Conservation (phyloP, 2,329 filamentous ascomycete genomes). For the Pseudogymnoascus sp. region DNA sequence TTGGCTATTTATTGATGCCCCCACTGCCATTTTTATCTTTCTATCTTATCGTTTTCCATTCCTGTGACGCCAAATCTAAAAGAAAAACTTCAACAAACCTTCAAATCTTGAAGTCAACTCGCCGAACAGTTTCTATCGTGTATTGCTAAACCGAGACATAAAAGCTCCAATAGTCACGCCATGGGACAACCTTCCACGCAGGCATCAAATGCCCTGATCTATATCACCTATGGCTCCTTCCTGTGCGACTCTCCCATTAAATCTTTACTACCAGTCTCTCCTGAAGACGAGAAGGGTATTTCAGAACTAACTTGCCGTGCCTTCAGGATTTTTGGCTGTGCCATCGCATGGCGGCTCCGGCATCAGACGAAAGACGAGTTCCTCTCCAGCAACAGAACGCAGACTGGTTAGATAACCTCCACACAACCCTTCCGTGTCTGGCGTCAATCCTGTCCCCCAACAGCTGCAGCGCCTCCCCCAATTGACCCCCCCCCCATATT, state of each 20-base stretch:
- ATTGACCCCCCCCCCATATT: background rate
- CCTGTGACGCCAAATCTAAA: background rate
- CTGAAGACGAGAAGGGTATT: background rate
- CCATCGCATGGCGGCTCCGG: constrained; percentile 48
- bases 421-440: background rate
- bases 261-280: background rate
- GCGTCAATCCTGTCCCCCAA: constrained; percentile 13
- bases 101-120: background rate
- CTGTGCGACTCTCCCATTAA: constrained; percentile 46
- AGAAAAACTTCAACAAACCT: background rate
- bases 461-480: constrained; percentile 9
- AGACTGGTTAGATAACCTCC: constrained; percentile 60
- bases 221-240: constrained; percentile 70
- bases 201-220: constrained; percentile 79
- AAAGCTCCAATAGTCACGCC: constrained; percentile 14
- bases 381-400: constrained; percentile 70
- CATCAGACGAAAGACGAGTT: constrained; percentile 49
- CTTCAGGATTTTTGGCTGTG: constrained; percentile 54
- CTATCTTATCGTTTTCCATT: background rate
- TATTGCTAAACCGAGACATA: background rate
- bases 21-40: background rate
- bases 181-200: constrained; percentile 70
- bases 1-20: background rate
- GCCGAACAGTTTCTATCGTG: background rate
- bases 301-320: constrained; percentile 12